These are phyloP conservation scores for Xylaria castorea DNA, from an alignment of 495 filamentous ascomycete genomes.

Conservation along the genomic window DNA sequence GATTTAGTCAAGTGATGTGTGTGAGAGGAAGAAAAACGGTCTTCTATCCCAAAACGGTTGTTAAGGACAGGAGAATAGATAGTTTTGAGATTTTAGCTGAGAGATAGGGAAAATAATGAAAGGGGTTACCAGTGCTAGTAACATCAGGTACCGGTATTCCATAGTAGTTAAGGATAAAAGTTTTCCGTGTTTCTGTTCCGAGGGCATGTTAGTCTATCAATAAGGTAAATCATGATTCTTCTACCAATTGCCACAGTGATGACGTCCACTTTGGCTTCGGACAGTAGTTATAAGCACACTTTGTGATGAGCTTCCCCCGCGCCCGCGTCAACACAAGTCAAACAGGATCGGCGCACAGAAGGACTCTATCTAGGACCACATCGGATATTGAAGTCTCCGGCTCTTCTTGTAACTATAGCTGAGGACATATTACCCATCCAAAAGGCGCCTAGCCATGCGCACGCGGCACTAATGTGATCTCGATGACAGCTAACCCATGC, in stretches of 20 bases:
- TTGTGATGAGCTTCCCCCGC: no score
- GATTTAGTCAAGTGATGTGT: background rate
- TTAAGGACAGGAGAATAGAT: background rate
- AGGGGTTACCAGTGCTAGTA: background rate
- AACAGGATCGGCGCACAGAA: background rate
- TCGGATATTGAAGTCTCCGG: constrained; percentile 4
- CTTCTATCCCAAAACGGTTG: background rate
- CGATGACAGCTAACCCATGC: constrained; percentile 10
- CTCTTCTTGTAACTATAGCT: background rate
- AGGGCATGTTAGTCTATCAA: background rate
- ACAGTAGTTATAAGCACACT: background rate
- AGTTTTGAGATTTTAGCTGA: background rate
- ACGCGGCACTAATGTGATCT: constrained; percentile 8
- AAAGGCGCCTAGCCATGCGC: background rate
- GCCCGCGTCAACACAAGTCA: background rate
- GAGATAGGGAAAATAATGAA: background rate
- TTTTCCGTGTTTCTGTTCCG: background rate
- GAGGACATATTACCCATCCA: background rate
- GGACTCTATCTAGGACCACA: background rate
- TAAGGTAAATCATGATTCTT: background rate
- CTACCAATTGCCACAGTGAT: background rate
- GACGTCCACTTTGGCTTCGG: background rate
- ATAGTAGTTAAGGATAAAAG: background rate
- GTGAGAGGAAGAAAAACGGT: background rate
- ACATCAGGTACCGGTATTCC: background rate